Base-by-base conservation (phyloP, 805 yeast species). In the Ogataea wickerhamii region DNA sequence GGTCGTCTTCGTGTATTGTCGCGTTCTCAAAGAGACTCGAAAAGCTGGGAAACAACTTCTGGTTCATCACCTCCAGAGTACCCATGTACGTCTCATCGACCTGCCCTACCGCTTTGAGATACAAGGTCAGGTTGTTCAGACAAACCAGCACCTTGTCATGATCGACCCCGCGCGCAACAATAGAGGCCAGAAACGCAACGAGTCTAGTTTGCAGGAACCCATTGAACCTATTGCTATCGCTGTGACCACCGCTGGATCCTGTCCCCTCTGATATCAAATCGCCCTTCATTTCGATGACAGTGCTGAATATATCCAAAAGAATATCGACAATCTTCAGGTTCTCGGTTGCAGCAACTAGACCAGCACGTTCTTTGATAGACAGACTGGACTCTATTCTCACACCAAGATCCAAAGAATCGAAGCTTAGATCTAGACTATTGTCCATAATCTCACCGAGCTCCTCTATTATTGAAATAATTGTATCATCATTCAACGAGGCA, bases 251-350 rank as follows among this genome's bases (percentile, higher is more conserved):
- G n/a, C 17, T 14, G 7, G 11, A 13, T 13, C 29, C 29, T 17
- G 31, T 18, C 16, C 38, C 39, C 3, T 37, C 21, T 19, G 31
- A 18, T 20, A 38, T 37, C 32, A 40, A 36, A 19, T 49, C 52
- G 11, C 63, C 64, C 34, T 55, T 53, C 28, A 63, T 71, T 57
- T 88, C 96, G 49, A 83, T 73, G 5, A 80, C 67, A 1, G 89
- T 83, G 1, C 96, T 78, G 18, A 87, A 66, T 22, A 91, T 58
- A 57, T 91, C 98, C 17, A 89, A 61, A 0, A 83, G 68, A 1
- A 82, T 70, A 49, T 87, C 95, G 17, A 84, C 64, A 4, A 84
- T 70, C 46, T 81, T 81, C 34, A 83, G 60, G 34, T 74, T 71
- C 17, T 52, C 51, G 5, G 40, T 41, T 13, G 37, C 42, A n/a